phyloP scores from a whole-genome alignment of 352 stramenopile species.

The Phytophthora pseudosyringae region DNA sequence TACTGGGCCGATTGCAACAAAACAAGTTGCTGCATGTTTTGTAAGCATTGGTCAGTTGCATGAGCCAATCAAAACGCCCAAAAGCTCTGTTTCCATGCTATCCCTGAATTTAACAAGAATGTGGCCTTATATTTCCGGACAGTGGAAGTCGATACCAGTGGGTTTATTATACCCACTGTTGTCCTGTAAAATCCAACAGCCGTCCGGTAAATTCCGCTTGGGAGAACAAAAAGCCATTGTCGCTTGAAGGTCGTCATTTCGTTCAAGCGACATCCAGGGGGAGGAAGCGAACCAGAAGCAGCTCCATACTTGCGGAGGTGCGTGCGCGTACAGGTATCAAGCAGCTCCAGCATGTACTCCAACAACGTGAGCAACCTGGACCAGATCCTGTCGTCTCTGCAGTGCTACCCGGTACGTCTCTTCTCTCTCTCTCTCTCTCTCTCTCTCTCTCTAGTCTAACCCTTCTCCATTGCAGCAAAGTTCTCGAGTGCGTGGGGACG shows the following conservation, averaged over 20 bases:
- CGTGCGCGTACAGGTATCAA: no score
- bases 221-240: no score
- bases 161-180: no score
- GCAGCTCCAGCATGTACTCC: constrained; percentile 75
- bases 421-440: not conserved
- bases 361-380: constrained; percentile 90
- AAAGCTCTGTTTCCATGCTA: not conserved
- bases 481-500: constrained; percentile 79
- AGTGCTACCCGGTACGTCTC: constrained; percentile 76
- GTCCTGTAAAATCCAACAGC: no score
- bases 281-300: no score
- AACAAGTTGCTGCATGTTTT: not conserved
- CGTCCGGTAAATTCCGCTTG: no score
- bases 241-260: no score
- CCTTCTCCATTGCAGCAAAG: constrained; percentile 61
- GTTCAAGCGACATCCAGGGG: no score
- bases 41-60: not conserved
- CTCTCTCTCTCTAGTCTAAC: not conserved
- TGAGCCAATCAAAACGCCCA: not conserved
- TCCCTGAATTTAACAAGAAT: not conserved
- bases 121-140: not conserved
- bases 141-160: no score
- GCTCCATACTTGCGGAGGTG: no score
- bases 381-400: constrained; percentile 87
- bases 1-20: not conserved